Conservation (phyloP, 257 asterid genomes). For the Forsythia suspensa region DNA sequence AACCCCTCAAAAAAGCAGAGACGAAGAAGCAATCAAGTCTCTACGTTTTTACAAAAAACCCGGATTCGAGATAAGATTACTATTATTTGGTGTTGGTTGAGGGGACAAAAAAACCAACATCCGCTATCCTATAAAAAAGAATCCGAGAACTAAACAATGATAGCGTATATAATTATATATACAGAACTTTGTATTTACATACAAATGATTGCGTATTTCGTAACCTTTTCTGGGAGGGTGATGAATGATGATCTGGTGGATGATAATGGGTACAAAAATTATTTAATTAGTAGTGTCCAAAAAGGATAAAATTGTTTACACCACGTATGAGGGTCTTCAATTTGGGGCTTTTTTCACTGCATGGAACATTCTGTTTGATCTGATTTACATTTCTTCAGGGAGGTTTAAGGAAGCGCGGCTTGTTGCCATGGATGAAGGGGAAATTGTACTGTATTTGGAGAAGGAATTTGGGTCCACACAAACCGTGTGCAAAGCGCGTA, state of each 20-base stretch:
- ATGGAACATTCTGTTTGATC: not conserved
- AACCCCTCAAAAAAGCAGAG: conserved; percentile 21
- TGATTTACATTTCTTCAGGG: not conserved
- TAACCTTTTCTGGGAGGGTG: not conserved
- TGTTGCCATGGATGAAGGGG: not conserved
- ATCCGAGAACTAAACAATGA: conserved; percentile 7
- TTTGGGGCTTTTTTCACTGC: not conserved
- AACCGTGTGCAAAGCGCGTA: not conserved
- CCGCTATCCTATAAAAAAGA: conserved; percentile 33
- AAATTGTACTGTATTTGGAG: not conserved
- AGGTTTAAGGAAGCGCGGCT: not conserved
- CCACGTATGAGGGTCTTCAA: not conserved
- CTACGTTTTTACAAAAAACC: conserved; percentile 12
- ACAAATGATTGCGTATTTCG: not conserved
- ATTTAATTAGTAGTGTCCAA: not conserved
- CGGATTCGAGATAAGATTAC: not conserved
- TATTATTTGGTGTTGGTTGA: conserved; percentile 5
- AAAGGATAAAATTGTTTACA: not conserved
- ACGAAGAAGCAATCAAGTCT: conserved; percentile 12
- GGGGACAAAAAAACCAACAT: conserved; percentile 42
- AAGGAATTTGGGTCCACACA: not conserved
- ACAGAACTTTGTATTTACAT: not conserved
- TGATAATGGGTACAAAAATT: not conserved
- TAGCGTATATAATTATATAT: not conserved
- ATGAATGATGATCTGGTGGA: not conserved